These are phyloP conservation scores for Ceratocystis cacaofunesta DNA, from an alignment of 2,329 filamentous ascomycete species.

Conservation along the genomic window DNA sequence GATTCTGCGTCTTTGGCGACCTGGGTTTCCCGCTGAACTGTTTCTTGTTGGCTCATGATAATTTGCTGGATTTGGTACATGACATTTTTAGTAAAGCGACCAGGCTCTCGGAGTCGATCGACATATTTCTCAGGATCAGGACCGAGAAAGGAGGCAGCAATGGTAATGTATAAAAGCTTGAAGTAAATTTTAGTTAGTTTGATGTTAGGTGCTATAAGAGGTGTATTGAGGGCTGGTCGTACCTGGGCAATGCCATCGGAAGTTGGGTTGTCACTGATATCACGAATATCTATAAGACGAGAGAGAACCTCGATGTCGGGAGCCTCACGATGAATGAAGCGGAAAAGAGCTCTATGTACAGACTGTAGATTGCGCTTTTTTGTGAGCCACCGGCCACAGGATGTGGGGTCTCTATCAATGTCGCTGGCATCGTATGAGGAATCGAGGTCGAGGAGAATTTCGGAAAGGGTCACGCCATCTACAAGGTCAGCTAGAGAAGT, in stretches of 20 bases:
- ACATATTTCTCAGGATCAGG: slow-evolving; percentile 42
- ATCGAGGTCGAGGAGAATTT: slow-evolving; percentile 44
- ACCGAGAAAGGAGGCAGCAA: slow-evolving; percentile 45
- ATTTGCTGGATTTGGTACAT: slow-evolving; percentile 34
- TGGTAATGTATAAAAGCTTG: slow-evolving; percentile 46
- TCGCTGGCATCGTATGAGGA: slow-evolving; percentile 39
- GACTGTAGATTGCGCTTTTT: slow-evolving; percentile 39
- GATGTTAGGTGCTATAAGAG: background rate
- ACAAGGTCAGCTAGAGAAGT: slow-evolving; percentile 36
- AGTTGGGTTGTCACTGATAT: slow-evolving; percentile 42
- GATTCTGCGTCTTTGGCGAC: slow-evolving; percentile 18
- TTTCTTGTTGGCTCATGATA: slow-evolving; percentile 29
- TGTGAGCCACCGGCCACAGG: slow-evolving; percentile 30
- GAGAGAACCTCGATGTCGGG: slow-evolving; percentile 37
- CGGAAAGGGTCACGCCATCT: slow-evolving; percentile 40
- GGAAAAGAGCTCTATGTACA: slow-evolving; percentile 39
- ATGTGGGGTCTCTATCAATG: slow-evolving; percentile 33
- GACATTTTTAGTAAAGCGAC: slow-evolving; percentile 27
- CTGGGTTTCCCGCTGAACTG: slow-evolving; percentile 20
- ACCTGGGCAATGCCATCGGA: slow-evolving; percentile 39
- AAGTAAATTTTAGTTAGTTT: slow-evolving; percentile 2
- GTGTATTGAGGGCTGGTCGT: slow-evolving; percentile 19
- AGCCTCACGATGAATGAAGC: slow-evolving; percentile 40
- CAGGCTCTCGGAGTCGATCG: slow-evolving; percentile 27
- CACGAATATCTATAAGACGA: slow-evolving; percentile 40